Evolutionary conservation across 495 filamentous ascomycete species (phyloP), one percentile per base, ranked within the genome.

Genomic region (Aspergillus incahuasiensis): DNA sequence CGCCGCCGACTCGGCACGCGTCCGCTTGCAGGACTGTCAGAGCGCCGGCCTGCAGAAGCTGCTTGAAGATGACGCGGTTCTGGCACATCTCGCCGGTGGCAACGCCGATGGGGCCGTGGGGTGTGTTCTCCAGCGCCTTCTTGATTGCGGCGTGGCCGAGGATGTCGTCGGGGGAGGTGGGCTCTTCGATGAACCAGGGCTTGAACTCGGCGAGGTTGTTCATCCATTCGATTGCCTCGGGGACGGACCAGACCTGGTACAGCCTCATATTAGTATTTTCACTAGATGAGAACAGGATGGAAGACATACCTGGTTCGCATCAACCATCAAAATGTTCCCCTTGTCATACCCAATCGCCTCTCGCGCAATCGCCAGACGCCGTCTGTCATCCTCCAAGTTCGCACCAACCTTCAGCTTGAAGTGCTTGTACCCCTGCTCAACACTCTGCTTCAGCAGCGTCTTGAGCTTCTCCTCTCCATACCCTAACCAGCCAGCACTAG

Each of bases 121-220:
- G 87, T 30, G 74, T 76, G 55, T 75, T 64, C 22, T 75, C 74
- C 11, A 96, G 80, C 1, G 91, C 91, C 52, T 91, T 85, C 21
- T 87, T 82, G 62, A 96, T 86, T 5, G 88, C 86, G 50, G 86
- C 86, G 78, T 96, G 91, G 35, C 91, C 91, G 41, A 92, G 84
- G 52, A 96, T 85, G 73, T 96, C 91, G 63, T 96, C 91, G 13
- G 91, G 91, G 40, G 86, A 90, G 41, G 91, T 96, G n/a, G 91
- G 91, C 79, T 96, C 91, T 73, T 96, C 91, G 62, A 96, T 96
- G 75, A 96, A 96, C 91, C 91, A 96, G 41, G 91, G 91, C 75
- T 86, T 85, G 79, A 89, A 96, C 58, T 90, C 83, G 32, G 82
- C 84, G 18, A 96, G 85, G 61, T 88, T 68, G 53, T 85, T 74